phyloP scores from a whole-genome alignment of 2,329 filamentous ascomycete species.

The Fusarium guadeloupense region DNA sequence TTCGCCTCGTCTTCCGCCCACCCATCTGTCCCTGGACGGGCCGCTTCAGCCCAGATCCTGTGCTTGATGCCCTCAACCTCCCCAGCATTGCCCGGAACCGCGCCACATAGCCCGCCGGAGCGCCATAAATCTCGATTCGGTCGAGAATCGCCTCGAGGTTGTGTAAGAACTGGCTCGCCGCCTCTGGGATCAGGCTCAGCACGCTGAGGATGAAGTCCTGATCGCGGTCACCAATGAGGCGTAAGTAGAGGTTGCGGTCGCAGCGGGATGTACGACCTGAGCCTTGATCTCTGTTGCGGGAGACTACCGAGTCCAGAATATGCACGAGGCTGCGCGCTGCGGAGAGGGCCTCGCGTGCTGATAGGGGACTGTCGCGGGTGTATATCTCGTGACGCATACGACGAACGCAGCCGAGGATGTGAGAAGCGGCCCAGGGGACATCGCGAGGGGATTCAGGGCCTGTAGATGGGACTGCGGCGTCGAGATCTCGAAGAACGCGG shows the following conservation, averaged over 20 bases:
- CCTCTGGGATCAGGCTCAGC: conserved; percentile 55
- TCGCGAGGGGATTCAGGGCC: conserved; percentile 48
- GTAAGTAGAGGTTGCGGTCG: conserved; percentile 59
- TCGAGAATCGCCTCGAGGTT: conserved; percentile 49
- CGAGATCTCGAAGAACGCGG: conserved; percentile 57
- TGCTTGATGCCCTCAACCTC: conserved; percentile 44
- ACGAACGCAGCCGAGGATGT: conserved; percentile 54
- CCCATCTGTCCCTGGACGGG: conserved; percentile 37
- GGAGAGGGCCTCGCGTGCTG: conserved; percentile 51
- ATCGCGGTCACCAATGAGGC: conserved; percentile 57
- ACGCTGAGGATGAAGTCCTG: conserved; percentile 57
- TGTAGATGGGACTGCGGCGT: conserved; percentile 31
- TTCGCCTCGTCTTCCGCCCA: conserved; percentile 47
- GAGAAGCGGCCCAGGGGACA: conserved; percentile 60
- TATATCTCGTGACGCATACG: conserved; percentile 56
- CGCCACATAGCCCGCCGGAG: conserved; percentile 49
- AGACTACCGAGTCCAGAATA: conserved; percentile 57
- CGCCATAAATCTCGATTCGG: conserved; percentile 47
- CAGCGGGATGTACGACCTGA: conserved; percentile 33
- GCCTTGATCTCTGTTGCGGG: conserved; percentile 52
- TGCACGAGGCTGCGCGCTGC: conserved; percentile 60
- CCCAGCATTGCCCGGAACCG: conserved; percentile 47
- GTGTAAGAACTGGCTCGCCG: conserved; percentile 55
- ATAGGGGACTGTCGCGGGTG: conserved; percentile 50
- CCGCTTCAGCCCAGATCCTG: conserved; percentile 47